These are phyloP conservation scores for Nepenthes gracilis DNA, from an alignment of 148 eudicot species.

Conservation along the genomic window DNA sequence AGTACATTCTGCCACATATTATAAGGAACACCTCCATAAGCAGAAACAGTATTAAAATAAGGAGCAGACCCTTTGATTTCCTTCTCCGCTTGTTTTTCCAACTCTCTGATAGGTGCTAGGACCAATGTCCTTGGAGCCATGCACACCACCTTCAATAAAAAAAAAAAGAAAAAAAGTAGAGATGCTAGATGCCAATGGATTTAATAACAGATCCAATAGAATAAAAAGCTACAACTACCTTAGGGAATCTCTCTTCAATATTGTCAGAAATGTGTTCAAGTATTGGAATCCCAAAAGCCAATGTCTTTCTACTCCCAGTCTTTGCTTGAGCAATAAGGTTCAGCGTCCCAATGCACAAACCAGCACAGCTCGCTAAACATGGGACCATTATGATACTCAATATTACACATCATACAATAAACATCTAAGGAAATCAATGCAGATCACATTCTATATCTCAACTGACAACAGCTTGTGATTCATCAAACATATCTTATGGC, in stretches of 20 bases:
- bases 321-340: constrained; percentile 90
- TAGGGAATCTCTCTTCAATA: constrained; percentile 24
- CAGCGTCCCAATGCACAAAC: constrained; percentile 69
- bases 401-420: neutral
- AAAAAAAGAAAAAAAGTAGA: neutral
- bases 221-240: neutral
- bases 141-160: constrained; percentile 48
- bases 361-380: constrained; percentile 63
- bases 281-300: constrained; percentile 95
- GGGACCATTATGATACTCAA: neutral
- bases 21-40: constrained; percentile 94
- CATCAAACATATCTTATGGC: too few species aligned
- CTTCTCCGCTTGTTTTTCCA: constrained; percentile 92
- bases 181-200: neutral
- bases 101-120: constrained; percentile 93
- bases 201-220: neutral
- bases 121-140: constrained; percentile 75
- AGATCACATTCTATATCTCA: neutral
- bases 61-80: constrained; percentile 97
- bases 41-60: constrained; percentile 80
- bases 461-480: too few species aligned
- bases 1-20: constrained; percentile 59
- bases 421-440: neutral
- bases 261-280: constrained; percentile 55
- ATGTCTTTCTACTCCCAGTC: constrained; percentile 94